Evolutionary conservation across 768 basidiomycete species (phyloP).

Genomic region (Udeniomyces megalosporus): DNA sequence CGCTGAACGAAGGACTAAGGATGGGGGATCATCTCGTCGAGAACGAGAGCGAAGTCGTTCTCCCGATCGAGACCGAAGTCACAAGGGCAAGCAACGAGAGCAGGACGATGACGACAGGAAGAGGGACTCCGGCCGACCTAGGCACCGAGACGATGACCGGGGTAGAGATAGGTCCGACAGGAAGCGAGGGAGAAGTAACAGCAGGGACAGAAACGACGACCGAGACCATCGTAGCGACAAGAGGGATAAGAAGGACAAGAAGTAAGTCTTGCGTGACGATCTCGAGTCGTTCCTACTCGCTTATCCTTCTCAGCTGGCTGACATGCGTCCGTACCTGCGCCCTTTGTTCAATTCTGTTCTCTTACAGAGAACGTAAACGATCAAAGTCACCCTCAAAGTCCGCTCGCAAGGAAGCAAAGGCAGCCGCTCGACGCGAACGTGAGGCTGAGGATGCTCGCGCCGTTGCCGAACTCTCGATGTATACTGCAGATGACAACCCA

Average conservation of each 20-base stretch:
- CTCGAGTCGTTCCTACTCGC: neutral
- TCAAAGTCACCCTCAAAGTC: slow-evolving; percentile 37
- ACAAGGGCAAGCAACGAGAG: slow-evolving; percentile 19
- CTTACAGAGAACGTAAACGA: neutral
- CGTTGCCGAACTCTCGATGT: slow-evolving; percentile 78
- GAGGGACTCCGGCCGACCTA: neutral
- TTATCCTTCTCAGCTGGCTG: neutral
- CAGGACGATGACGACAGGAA: slow-evolving; percentile 10
- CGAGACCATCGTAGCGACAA: slow-evolving; percentile 16
- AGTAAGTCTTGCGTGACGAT: no score
- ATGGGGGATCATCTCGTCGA: neutral
- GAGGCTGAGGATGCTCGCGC: slow-evolving; percentile 65
- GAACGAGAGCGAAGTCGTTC: neutral
- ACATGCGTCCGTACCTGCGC: no score
- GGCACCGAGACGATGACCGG: slow-evolving; percentile 15
- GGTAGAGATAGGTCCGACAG: slow-evolving; percentile 15
- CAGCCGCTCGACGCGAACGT: slow-evolving; percentile 25
- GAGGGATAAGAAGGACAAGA: slow-evolving; percentile 36
- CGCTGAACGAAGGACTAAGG: neutral
- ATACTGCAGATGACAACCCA: slow-evolving; percentile 91
- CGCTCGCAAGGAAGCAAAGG: slow-evolving; percentile 76
- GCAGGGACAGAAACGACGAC: slow-evolving; percentile 29
- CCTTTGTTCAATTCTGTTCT: no score
- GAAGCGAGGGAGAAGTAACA: slow-evolving; percentile 31
- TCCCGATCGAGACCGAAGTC: slow-evolving; percentile 1